Base-by-base conservation (phyloP, 371 early-diverging fungal genomes). In the Mucor circinelloides region DNA sequence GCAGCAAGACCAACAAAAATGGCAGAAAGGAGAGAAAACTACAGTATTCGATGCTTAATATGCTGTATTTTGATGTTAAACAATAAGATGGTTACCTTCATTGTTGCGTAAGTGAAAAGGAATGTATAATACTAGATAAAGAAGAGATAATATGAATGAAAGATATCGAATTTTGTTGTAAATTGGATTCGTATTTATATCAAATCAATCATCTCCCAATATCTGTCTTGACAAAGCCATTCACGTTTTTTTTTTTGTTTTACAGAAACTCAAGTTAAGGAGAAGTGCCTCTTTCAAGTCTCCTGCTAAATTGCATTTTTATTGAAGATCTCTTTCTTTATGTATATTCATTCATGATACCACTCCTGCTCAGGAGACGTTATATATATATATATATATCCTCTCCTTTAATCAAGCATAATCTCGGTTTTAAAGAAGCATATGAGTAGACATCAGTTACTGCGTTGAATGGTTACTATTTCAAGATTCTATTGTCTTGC, bases 21-120 rank as follows among this genome's bases (percentile, higher is more conserved):
- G 32, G 65, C 46, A 58, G 58, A 46, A 21, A 65, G 15, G 17
- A 48, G 13, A 34, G 65, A 23, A 25, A 89, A 67, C 25, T 80
- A 60, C 31, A 13, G 12, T 28, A 36, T 6, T 30, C 9, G 30
- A 12, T 32, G 17, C 13, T 55, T 55, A 48, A 48, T 28, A 30
- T 15, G 2, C 13, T 30, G 31, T 27, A 5, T 30, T 15, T 3
- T n/a, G n/a, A 6, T 30, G 55, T 2, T 5, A 28, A 30, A 17
- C 15, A 5, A 30, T 30, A 15, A 28, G 27, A 21, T 25, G 3
- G 15, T 28, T 58, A 58, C 58, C 58, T 58, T 58, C 58, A 58
- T 58, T 32, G 10, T 55, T 48, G 21, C n/a, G n/a, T 48, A 23
- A 10, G 1, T 36, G 36, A 23, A 23, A 48, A 48, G 48, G 48